phyloP scores from a whole-genome alignment of 2,329 filamentous ascomycete genomes.

The Claviceps quebecensis region DNA sequence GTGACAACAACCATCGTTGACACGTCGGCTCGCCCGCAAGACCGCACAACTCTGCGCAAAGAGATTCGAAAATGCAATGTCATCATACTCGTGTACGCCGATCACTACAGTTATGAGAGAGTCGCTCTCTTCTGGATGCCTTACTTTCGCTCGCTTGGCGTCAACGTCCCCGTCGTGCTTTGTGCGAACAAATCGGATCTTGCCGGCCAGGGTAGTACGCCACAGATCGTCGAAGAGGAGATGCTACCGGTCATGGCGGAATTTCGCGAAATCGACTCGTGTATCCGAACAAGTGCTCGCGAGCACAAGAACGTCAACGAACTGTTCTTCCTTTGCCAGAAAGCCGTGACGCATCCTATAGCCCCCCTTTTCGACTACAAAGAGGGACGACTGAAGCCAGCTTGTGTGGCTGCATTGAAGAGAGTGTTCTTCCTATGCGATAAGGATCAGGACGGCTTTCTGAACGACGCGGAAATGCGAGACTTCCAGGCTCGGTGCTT shows the following conservation, averaged over 20 bases:
- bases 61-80: conserved; percentile 96
- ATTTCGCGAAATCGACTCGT: conserved; percentile 97
- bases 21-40: conserved; percentile 87
- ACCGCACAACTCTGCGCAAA: conserved; percentile 76
- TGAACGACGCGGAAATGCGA: conserved; percentile 81
- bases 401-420: conserved; percentile 71
- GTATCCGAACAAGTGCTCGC: conserved; percentile 83
- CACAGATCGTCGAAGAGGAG: conserved; percentile 86
- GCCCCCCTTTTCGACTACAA: conserved; percentile 95
- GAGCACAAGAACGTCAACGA: conserved; percentile 92
- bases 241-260: conserved; percentile 98
- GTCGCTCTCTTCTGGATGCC: conserved; percentile 98
- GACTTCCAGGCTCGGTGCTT: conserved; percentile 89
- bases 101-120: conserved; percentile 97
- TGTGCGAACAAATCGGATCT: conserved; percentile 98
- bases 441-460: conserved; percentile 84
- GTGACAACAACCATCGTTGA: conserved; percentile 96
- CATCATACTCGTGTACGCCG: conserved; percentile 90
- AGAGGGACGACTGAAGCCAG: conserved; percentile 75
- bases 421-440: conserved; percentile 94
- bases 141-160: conserved; percentile 92
- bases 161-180: conserved; percentile 92
- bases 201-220: conserved; percentile 55
- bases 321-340: conserved; percentile 95
- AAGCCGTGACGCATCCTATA: conserved; percentile 93